phyloP scores from a whole-genome alignment of 202 grass and related monocot species.

The Schoenoplectus tabernaemontani region DNA sequence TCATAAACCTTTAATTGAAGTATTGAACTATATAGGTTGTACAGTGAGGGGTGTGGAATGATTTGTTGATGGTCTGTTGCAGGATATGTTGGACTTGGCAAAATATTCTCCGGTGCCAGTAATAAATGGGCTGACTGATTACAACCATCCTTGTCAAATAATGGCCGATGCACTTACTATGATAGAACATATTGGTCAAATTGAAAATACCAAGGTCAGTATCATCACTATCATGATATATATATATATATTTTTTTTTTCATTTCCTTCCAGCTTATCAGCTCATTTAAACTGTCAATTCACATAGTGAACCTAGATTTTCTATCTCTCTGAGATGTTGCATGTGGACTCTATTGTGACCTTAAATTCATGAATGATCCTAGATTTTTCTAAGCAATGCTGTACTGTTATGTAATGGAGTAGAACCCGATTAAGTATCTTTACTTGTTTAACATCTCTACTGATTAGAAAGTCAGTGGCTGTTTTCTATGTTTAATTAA shows the following conservation, averaged over 20 bases:
- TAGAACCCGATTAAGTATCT: neutral
- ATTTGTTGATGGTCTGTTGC: conserved; percentile 24
- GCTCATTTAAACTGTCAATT: neutral
- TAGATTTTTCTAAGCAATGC: neutral
- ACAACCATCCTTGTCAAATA: conserved; percentile 98
- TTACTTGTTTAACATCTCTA: neutral
- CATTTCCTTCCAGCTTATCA: neutral
- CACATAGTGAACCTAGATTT: neutral
- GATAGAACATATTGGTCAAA: conserved; percentile 66
- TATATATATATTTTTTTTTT: neutral
- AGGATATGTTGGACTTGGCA: conserved; percentile 97
- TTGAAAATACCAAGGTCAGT: conserved; percentile 85
- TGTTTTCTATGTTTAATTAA: neutral
- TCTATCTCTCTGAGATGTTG: neutral
- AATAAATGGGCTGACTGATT: conserved; percentile 90
- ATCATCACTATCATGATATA: no score
- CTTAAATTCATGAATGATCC: neutral
- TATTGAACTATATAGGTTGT: neutral
- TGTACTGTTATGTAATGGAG: neutral
- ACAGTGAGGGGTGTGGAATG: neutral
- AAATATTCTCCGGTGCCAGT: conserved; percentile 80
- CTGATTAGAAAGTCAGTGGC: neutral
- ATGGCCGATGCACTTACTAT: conserved; percentile 99
- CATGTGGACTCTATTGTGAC: neutral
- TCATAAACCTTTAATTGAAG: neutral